Conservation (phyloP, 2,329 filamentous ascomycete genomes). For the Leptographium lundbergii region DNA sequence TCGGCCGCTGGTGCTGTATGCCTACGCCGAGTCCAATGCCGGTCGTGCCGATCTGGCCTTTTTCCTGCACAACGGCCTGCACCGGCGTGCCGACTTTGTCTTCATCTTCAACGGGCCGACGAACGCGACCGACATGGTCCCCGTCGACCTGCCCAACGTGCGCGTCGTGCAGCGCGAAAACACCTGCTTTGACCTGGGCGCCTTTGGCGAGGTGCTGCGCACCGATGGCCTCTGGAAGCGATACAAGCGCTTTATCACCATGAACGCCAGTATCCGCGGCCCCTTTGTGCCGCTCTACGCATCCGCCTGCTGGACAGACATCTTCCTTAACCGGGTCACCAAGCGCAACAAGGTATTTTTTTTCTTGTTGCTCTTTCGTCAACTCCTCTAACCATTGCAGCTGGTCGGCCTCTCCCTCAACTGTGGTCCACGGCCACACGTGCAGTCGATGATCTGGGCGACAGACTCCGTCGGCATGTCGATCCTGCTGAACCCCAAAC, state of each 20-base stretch:
- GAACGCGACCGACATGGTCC: conserved; percentile 15
- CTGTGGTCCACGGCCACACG: conserved; percentile 21
- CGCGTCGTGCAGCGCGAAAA: conserved; percentile 18
- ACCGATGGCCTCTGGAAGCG: conserved; percentile 19
- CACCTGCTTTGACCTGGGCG: conserved; percentile 24
- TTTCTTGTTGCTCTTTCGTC: neutral
- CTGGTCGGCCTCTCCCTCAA: conserved; percentile 25
- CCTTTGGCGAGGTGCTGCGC: conserved; percentile 22
- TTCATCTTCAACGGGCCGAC: conserved; percentile 26
- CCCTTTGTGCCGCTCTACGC: conserved; percentile 24
- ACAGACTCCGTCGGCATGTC: conserved; percentile 24
- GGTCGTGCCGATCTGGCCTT: conserved; percentile 22
- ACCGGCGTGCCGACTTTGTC: conserved; percentile 25
- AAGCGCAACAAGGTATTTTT: conserved; percentile 16
- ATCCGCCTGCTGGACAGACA: conserved; percentile 23
- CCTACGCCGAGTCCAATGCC: conserved; percentile 21
- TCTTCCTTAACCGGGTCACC: conserved; percentile 20
- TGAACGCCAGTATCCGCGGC: conserved; percentile 23
- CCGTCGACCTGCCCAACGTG: conserved; percentile 18
- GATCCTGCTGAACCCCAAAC: conserved; percentile 20
- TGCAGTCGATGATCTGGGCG: conserved; percentile 25
- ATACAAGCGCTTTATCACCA: conserved; percentile 23
- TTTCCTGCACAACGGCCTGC: conserved; percentile 24
- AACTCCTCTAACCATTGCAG: neutral
- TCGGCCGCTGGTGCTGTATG: conserved; percentile 21